Percentiles rank a stretch among this genome's conserved stretches.
These are phyloP conservation scores for Colletotrichum horii DNA, from an alignment of 2,329 filamentous ascomycete species.

Conservation along the genomic window DNA sequence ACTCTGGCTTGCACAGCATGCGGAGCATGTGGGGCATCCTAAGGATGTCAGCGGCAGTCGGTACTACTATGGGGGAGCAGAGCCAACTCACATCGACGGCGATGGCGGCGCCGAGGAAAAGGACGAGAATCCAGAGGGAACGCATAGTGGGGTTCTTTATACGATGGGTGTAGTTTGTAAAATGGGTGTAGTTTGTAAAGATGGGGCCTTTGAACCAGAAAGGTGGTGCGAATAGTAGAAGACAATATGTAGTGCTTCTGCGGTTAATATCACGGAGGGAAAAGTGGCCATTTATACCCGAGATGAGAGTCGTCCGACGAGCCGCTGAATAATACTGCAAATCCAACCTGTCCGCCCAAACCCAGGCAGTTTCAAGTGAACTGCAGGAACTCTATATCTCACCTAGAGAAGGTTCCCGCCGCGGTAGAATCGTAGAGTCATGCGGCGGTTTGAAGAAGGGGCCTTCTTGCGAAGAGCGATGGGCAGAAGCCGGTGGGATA, in stretches of 20 bases:
- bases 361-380: neutral
- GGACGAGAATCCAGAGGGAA: neutral
- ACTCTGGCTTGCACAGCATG: neutral
- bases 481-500: neutral
- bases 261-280: neutral
- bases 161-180: neutral
- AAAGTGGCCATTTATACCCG: neutral
- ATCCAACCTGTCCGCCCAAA: neutral
- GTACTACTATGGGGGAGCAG: no score
- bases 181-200: neutral
- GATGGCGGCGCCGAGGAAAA: neutral
- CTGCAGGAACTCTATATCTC: neutral
- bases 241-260: neutral
- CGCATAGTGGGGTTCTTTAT: neutral
- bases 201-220: neutral
- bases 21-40: neutral
- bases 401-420: accelerated
- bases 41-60: no score
- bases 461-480: neutral
- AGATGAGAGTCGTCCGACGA: accelerated
- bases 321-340: accelerated
- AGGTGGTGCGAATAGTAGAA: neutral
- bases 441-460: neutral
- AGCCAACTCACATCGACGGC: neutral
- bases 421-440: neutral